A percentile compares a stretch with the other conserved stretches of the same genome.
Conservation (phyloP, 768 basidiomycete species). For the Termitomyces sp. region DNA sequence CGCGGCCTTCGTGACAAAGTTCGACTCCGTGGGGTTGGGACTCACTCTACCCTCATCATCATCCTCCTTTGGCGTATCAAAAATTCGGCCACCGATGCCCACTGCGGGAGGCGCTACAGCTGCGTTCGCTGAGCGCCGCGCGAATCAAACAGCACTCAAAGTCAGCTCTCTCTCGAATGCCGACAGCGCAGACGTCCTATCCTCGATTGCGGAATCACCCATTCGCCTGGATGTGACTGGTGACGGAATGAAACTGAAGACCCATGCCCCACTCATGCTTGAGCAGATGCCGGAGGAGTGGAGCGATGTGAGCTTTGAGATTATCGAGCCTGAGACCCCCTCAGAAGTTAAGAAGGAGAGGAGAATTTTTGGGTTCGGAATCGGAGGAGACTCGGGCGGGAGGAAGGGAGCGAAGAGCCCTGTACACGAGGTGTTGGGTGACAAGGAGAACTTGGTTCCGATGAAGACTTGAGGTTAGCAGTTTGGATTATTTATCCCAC, state of each 20-base stretch:
- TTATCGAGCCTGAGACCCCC: constrained; percentile 17
- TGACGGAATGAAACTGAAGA: constrained; percentile 16
- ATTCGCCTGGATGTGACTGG: constrained; percentile 39
- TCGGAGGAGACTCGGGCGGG: constrained; percentile 2
- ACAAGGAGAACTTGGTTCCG: constrained; percentile 49
- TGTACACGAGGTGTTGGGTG: constrained; percentile 38
- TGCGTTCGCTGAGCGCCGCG: constrained; percentile 45
- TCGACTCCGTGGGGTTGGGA: constrained; percentile 67
- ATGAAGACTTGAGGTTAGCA: constrained; percentile 2
- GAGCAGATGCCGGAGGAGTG: constrained; percentile 59
- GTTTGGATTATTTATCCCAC: background rate
- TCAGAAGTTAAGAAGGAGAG: constrained; percentile 7
- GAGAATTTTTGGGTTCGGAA: constrained; percentile 10
- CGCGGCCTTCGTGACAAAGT: constrained; percentile 77
- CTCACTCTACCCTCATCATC: constrained; percentile 24
- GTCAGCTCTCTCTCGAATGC: constrained; percentile 5
- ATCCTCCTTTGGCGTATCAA: constrained; percentile 27
- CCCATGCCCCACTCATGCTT: constrained; percentile 45
- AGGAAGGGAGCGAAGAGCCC: constrained; percentile 19
- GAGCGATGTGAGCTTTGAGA: constrained; percentile 53
- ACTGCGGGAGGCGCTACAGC: constrained; percentile 48
- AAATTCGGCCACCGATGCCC: constrained; percentile 46
- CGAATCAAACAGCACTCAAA: constrained; percentile 21
- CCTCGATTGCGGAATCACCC: constrained; percentile 37
- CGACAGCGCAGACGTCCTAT: constrained; percentile 3